These are phyloP conservation scores for Leccinum griseonigrum DNA, from an alignment of 1,284 basidiomycete species.

Conservation along the genomic window DNA sequence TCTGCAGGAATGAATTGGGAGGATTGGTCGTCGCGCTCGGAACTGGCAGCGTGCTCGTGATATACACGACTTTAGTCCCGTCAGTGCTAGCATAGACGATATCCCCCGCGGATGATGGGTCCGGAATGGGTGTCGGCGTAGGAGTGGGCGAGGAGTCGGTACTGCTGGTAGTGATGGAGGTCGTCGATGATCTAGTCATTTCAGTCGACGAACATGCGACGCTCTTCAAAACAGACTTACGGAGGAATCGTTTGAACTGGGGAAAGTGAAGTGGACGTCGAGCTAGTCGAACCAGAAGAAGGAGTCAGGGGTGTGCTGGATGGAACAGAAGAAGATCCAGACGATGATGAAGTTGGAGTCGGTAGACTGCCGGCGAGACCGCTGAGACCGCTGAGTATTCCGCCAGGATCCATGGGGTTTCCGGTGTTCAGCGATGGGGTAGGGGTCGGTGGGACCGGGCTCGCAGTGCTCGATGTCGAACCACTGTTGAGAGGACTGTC, in stretches of 20 bases:
- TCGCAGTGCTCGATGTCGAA: constrained; percentile 2
- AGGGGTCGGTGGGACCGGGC: neutral
- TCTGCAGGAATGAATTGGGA: constrained; percentile 50
- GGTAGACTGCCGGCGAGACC: constrained; percentile 17
- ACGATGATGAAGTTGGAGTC: constrained; percentile 16
- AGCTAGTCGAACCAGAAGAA: constrained; percentile 29
- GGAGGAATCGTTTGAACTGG: constrained; percentile 11
- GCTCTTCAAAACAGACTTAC: constrained; percentile 14
- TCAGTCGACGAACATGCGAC: neutral
- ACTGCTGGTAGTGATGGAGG: constrained; percentile 4
- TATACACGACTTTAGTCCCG: constrained; percentile 27
- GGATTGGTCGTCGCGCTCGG: constrained; percentile 24
- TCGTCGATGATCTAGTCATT: constrained; percentile 10
- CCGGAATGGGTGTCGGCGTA: constrained; percentile 10
- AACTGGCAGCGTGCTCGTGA: constrained; percentile 23
- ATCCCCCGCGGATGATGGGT: constrained; percentile 1
- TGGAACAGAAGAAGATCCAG: constrained; percentile 14
- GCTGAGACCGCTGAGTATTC: constrained; percentile 16
- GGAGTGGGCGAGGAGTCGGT: constrained; percentile 3
- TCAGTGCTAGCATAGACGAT: constrained; percentile 20
- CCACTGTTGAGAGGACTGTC: constrained; percentile 5
- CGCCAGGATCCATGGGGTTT: constrained; percentile 1
- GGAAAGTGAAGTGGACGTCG: constrained; percentile 18
- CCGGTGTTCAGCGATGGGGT: neutral
- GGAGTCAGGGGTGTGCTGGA: constrained; percentile 19